phyloP scores from a whole-genome alignment of 768 basidiomycete species.

The Postia placenta region DNA sequence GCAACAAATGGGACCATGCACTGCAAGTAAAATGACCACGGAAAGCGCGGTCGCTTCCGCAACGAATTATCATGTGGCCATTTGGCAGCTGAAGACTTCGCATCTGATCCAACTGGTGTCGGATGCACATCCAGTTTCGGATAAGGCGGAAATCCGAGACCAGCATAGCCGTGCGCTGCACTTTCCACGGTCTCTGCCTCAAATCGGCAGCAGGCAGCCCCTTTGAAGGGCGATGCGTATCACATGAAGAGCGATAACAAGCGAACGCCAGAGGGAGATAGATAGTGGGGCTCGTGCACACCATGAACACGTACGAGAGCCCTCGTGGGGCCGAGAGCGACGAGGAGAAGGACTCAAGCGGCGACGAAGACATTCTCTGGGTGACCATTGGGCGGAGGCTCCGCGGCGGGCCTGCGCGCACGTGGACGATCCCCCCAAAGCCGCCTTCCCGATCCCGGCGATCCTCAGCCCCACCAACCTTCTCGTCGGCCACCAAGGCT shows the following conservation, averaged over 20 bases:
- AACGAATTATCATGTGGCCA: too few species aligned
- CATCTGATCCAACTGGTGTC: too few species aligned
- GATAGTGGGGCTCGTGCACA: neutral
- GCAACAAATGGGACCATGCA: too few species aligned
- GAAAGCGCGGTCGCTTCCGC: too few species aligned
- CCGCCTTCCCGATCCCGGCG: constrained; percentile 17
- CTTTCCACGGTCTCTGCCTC: neutral
- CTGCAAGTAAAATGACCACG: too few species aligned
- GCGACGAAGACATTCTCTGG: constrained; percentile 23
- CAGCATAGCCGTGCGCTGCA: too few species aligned
- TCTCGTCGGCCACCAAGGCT: constrained; percentile 6
- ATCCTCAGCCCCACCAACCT: constrained; percentile 25
- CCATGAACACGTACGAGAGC: constrained; percentile 1
- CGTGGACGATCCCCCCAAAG: constrained; percentile 15
- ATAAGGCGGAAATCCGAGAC: too few species aligned
- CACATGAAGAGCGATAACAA: constrained; percentile 4
- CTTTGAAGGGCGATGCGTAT: neutral
- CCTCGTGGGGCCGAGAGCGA: constrained; percentile 3
- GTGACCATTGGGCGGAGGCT: constrained; percentile 13
- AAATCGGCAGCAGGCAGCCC: neutral
- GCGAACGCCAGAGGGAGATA: neutral
- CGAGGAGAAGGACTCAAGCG: constrained; percentile 13
- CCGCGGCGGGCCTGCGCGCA: constrained; percentile 14
- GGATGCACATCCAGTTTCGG: too few species aligned
- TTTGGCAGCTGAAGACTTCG: too few species aligned